Evolutionary conservation across 2,329 filamentous ascomycete species (phyloP).

Genomic region (Xylariaceae sp.): DNA sequence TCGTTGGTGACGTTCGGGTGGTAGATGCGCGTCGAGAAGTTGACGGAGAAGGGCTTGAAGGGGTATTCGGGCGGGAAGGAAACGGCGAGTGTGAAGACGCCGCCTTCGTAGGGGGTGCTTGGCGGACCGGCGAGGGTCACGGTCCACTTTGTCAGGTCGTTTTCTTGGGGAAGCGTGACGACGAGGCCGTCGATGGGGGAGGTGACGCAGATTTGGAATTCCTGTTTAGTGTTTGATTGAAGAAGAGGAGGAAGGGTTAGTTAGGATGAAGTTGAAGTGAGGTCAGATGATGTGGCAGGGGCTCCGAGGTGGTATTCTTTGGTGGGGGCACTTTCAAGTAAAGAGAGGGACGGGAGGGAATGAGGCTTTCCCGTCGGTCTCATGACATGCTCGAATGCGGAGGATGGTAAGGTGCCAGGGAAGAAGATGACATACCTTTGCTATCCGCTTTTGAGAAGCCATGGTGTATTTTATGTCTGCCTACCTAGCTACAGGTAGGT

Average conservation of each 20-base stretch:
- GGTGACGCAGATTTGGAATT: conserved; percentile 46
- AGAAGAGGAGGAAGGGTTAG: too few relatives aligned
- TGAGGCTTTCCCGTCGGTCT: neutral
- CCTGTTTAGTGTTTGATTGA: conserved; percentile 34
- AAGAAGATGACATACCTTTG: conserved; percentile 22
- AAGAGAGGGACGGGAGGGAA: neutral
- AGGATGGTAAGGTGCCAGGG: conserved; percentile 7
- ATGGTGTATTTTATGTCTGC: conserved; percentile 17
- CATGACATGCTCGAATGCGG: conserved; percentile 11
- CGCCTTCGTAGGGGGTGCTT: conserved; percentile 51
- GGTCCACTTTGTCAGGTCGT: conserved; percentile 49
- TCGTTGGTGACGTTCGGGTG: conserved; percentile 94
- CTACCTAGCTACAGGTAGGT: too few relatives aligned
- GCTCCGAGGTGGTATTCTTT: conserved; percentile 9
- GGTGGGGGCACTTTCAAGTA: neutral
- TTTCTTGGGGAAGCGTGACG: conserved; percentile 41
- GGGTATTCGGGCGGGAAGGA: conserved; percentile 75
- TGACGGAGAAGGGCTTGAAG: conserved; percentile 78
- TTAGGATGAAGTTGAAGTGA: too few relatives aligned
- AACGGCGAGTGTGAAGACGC: conserved; percentile 68
- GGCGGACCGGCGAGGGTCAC: conserved; percentile 42
- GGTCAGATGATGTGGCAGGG: too few relatives aligned
- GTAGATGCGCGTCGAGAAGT: conserved; percentile 86
- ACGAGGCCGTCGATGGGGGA: conserved; percentile 43
- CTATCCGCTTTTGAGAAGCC: conserved; percentile 29